These are phyloP conservation scores for Fusarium concolor DNA, from an alignment of 2,329 filamentous ascomycete genomes.

Conservation along the genomic window DNA sequence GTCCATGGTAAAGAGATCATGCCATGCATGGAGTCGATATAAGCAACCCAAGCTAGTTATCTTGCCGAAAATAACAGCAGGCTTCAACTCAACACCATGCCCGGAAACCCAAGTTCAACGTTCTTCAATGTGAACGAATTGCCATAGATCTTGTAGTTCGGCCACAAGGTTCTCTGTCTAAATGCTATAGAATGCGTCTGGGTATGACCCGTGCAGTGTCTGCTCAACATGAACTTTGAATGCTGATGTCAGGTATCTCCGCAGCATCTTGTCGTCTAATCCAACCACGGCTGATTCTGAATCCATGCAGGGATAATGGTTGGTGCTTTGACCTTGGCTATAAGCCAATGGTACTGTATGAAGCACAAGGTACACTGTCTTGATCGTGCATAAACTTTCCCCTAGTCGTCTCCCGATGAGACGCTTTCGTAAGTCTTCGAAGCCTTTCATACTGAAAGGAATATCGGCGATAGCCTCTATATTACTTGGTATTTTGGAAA, in stretches of 20 bases:
- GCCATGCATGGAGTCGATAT: too few relatives aligned
- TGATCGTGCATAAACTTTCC: background rate
- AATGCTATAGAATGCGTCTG: too few relatives aligned
- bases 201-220: too few relatives aligned
- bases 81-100: background rate
- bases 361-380: background rate
- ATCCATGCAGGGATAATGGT: background rate
- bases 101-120: background rate
- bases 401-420: background rate
- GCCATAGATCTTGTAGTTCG: background rate
- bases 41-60: too few relatives aligned
- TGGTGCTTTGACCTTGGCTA: background rate
- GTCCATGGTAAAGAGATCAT: too few relatives aligned
- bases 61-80: conserved; percentile 12
- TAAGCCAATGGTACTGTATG: background rate
- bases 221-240: background rate
- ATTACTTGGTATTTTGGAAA: background rate
- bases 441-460: background rate
- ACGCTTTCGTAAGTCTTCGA: background rate
- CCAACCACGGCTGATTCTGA: background rate
- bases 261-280: conserved; percentile 12
- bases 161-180: too few relatives aligned
- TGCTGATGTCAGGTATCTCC: background rate
- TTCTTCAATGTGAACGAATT: background rate
- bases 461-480: background rate